A percentile compares a stretch with the other conserved stretches of the same genome.
Conservation (phyloP, 164 flowering plant genomes). For the Vitis rotundifolia region DNA sequence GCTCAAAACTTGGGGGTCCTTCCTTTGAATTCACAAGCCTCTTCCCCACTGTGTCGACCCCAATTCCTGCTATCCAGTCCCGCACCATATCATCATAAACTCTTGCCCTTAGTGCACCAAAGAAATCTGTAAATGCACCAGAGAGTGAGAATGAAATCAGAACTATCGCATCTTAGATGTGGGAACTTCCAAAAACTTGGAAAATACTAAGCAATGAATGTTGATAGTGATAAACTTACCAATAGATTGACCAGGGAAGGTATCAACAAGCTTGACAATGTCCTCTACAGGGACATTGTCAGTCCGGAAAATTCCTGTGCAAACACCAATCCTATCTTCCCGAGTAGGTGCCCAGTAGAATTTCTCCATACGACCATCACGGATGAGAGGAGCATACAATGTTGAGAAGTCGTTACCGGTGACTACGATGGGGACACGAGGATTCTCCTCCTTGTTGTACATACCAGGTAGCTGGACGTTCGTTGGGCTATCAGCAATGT, state of each 20-base stretch:
- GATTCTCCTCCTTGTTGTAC: conserved; percentile 75
- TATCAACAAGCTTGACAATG: conserved; percentile 55
- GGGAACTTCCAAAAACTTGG: too few relatives aligned
- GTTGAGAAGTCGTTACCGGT: conserved; percentile 75
- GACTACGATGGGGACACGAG: conserved; percentile 68
- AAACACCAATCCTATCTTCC: conserved; percentile 68
- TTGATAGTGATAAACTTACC: conserved; percentile 29
- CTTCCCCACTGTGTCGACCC: conserved; percentile 55
- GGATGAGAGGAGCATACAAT: conserved; percentile 70
- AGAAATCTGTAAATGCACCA: conserved; percentile 43
- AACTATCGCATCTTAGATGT: too few relatives aligned
- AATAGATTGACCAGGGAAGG: conserved; percentile 76
- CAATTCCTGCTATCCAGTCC: conserved; percentile 48
- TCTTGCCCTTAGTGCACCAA: conserved; percentile 67
- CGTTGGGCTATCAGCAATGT: conserved; percentile 72
- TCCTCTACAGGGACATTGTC: conserved; percentile 42
- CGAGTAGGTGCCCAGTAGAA: conserved; percentile 78
- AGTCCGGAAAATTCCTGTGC: conserved; percentile 59
- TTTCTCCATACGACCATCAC: conserved; percentile 82
- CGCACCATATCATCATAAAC: conserved; percentile 71
- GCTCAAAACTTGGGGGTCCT: conserved; percentile 60
- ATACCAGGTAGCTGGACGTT: conserved; percentile 68
- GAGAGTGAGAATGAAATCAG: neutral
- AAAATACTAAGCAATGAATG: too few relatives aligned
- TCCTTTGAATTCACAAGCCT: conserved; percentile 69